These are phyloP conservation scores for Tuber brumale DNA, from an alignment of 495 filamentous ascomycete genomes.

Conservation along the genomic window DNA sequence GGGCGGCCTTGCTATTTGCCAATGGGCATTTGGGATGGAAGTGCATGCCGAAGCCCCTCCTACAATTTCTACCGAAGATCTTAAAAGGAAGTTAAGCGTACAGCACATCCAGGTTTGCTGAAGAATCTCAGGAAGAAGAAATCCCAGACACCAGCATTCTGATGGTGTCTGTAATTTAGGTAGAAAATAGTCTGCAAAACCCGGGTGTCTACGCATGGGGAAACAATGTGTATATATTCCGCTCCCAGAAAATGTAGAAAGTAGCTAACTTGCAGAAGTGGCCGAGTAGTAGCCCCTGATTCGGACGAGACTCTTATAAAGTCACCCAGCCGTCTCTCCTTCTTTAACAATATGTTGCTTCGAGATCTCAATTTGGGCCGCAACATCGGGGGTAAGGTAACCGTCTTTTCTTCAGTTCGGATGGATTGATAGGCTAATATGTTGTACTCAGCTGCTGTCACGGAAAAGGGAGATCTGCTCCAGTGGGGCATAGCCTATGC, in stretches of 20 bases:
- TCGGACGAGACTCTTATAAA: conserved; percentile 71
- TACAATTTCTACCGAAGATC: conserved; percentile 45
- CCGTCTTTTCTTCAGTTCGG: conserved; percentile 2
- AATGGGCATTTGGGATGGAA: conserved; percentile 22
- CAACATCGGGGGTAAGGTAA: conserved; percentile 59
- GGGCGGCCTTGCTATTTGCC: conserved; percentile 35
- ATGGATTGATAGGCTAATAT: conserved; percentile 2
- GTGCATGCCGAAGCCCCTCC: conserved; percentile 50
- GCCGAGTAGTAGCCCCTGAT: conserved; percentile 75
- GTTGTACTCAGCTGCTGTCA: conserved; percentile 57
- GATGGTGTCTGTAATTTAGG: conserved; percentile 69
- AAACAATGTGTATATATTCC: conserved; percentile 52
- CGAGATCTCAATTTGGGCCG: conserved; percentile 80
- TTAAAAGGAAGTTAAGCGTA: conserved; percentile 50
- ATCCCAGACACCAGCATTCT: conserved; percentile 25
- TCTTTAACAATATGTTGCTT: conserved; percentile 77
- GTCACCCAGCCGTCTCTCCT: conserved; percentile 66
- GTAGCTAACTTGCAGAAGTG: conserved; percentile 42
- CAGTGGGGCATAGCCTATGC: conserved; percentile 85
- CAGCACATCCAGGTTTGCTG: conserved; percentile 57
- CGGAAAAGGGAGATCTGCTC: conserved; percentile 78
- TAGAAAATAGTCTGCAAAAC: conserved; percentile 64
- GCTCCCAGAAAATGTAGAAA: neutral
- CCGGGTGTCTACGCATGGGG: conserved; percentile 94
- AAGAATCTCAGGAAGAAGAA: neutral